These are phyloP conservation scores for Benincasa hispida DNA, from an alignment of 306 rosid species.

Conservation along the genomic window DNA sequence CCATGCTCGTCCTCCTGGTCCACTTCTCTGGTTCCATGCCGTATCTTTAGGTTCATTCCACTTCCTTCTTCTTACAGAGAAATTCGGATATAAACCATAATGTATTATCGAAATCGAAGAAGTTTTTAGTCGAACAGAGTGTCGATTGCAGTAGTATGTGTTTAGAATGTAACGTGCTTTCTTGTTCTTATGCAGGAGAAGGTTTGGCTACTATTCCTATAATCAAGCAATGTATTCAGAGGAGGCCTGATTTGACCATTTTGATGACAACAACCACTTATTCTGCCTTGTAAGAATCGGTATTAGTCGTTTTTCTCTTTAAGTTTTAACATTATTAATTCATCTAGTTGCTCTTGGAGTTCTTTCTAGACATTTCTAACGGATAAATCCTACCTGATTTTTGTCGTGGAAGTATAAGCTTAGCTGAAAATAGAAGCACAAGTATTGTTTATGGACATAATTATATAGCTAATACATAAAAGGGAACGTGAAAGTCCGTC, in stretches of 20 bases:
- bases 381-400: background rate
- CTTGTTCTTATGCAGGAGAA: conserved; percentile 41
- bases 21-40: conserved; percentile 87
- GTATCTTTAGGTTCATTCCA: conserved; percentile 53
- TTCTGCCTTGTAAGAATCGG: conserved; percentile 67
- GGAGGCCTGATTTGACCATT: conserved; percentile 50
- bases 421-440: background rate
- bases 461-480: background rate
- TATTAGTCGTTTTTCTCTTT: background rate
- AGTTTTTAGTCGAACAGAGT: background rate
- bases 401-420: background rate
- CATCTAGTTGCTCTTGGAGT: background rate
- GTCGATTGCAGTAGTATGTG: background rate
- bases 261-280: conserved; percentile 63
- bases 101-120: background rate
- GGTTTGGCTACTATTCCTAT: conserved; percentile 82
- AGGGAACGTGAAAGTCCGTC: background rate
- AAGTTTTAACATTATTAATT: background rate
- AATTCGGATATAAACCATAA: background rate
- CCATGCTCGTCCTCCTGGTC: conserved; percentile 49
- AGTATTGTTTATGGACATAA: background rate
- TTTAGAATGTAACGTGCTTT: background rate
- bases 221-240: conserved; percentile 52
- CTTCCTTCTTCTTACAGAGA: background rate
- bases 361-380: background rate